phyloP scores from a whole-genome alignment of 805 yeast genomes.

The Starmera dryadoides region DNA sequence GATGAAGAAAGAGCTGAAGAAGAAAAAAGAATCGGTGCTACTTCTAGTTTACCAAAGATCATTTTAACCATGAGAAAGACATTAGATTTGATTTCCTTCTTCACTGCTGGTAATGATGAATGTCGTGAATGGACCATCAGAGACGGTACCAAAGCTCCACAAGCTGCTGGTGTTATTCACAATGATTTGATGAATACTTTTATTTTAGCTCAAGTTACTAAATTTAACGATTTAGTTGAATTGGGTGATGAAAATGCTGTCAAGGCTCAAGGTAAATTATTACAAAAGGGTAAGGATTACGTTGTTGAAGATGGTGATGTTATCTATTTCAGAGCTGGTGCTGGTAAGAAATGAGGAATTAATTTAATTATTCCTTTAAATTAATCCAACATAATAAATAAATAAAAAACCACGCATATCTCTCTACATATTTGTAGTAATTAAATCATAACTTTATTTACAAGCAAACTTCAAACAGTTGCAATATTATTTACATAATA shows the following conservation, averaged over 20 bases:
- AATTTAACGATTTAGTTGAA: slow-evolving; percentile 73
- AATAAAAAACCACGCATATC: too few species aligned
- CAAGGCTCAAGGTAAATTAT: slow-evolving; percentile 82
- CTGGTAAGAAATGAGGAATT: slow-evolving; percentile 72
- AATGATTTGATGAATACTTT: slow-evolving; percentile 93
- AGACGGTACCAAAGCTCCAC: slow-evolving; percentile 90
- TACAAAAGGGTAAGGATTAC: slow-evolving; percentile 91
- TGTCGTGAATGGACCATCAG: slow-evolving; percentile 98
- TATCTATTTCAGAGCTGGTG: slow-evolving; percentile 89
- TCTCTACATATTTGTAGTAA: too few species aligned
- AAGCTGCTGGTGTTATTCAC: slow-evolving; percentile 97
- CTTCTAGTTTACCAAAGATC: slow-evolving; percentile 80
- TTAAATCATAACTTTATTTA: too few species aligned
- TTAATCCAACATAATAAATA: neutral
- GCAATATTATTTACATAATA: too few species aligned
- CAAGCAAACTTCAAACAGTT: too few species aligned
- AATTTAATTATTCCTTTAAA: neutral
- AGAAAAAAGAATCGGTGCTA: slow-evolving; percentile 65
- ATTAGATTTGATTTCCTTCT: slow-evolving; percentile 83
- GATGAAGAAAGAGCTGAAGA: slow-evolving; percentile 77
- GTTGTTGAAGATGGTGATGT: slow-evolving; percentile 94
- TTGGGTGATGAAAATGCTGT: slow-evolving; percentile 75
- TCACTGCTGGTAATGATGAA: slow-evolving; percentile 94
- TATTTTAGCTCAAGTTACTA: slow-evolving; percentile 88
- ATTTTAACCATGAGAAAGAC: slow-evolving; percentile 82